Evolutionary conservation across 331 rosid species (phyloP).

Genomic region (Rosa hybrid): DNA sequence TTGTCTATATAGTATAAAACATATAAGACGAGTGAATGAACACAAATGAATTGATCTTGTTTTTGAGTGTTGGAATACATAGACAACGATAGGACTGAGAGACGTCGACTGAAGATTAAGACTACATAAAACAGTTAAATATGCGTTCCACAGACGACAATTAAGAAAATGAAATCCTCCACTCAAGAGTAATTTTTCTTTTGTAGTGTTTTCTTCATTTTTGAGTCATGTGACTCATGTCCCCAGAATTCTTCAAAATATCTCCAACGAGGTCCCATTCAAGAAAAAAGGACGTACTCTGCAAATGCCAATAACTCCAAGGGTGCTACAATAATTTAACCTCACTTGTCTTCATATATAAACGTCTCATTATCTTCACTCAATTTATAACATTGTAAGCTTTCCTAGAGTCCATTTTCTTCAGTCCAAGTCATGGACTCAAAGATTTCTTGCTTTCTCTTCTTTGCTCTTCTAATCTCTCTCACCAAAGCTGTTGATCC

Average conservation of each 20-base stretch:
- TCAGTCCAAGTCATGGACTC: conserved; percentile 45
- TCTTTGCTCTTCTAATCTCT: conserved; percentile 28
- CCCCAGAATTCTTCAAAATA: not conserved
- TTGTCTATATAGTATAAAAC: not conserved
- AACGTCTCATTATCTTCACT: not conserved
- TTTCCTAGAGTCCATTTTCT: not conserved
- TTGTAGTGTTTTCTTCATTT: not conserved
- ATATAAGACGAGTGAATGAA: not conserved
- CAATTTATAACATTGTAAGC: not conserved
- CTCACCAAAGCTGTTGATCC: conserved; percentile 47
- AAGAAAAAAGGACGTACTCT: not conserved
- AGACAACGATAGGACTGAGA: not conserved
- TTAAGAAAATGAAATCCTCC: no score
- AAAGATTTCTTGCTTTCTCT: conserved; percentile 19
- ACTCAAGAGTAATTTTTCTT: no score
- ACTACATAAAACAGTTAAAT: no score
- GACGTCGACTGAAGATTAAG: not conserved
- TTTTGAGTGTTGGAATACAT: no score
- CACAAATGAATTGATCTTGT: no score
- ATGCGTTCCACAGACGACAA: not conserved
- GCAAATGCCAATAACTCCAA: conserved; percentile 7
- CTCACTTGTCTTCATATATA: not conserved
- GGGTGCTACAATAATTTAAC: conserved; percentile 34
- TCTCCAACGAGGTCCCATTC: not conserved
- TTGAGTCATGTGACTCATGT: not conserved